phyloP scores from a whole-genome alignment of 495 filamentous ascomycete species.

The Aspergillus nidulans region DNA sequence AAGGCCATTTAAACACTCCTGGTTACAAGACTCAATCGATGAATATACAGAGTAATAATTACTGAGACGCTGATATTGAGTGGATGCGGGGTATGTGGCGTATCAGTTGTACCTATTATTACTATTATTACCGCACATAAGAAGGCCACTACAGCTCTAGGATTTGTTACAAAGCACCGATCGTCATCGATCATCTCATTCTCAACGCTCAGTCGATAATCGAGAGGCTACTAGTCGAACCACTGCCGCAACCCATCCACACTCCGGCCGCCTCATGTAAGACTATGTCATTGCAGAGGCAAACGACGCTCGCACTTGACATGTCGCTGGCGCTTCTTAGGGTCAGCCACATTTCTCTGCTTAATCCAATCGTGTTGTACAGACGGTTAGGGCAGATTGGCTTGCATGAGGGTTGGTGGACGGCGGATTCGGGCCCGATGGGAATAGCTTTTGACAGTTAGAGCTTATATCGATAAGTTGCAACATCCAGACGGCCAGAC shows the following conservation, averaged over 20 bases:
- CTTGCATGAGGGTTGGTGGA: conserved; percentile 1
- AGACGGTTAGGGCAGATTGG: neutral
- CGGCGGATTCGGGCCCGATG: neutral
- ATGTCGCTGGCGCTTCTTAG: neutral
- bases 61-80: neutral
- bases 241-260: neutral
- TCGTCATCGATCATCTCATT: neutral
- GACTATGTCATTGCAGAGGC: neutral
- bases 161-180: no score
- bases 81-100: neutral
- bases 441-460: no score
- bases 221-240: neutral
- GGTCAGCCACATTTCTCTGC: neutral
- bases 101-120: neutral
- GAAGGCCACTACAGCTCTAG: neutral
- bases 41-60: neutral
- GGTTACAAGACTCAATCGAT: neutral
- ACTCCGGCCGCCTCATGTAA: neutral
- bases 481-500: no score
- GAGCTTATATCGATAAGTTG: no score
- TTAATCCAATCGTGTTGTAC: neutral
- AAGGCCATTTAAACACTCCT: neutral
- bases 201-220: neutral
- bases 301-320: neutral
- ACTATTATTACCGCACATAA: neutral